Percentiles rank a stretch among this genome's conserved stretches.
phyloP scores from a whole-genome alignment of 2,329 filamentous ascomycete species.

The Hypoxylon sp. region DNA sequence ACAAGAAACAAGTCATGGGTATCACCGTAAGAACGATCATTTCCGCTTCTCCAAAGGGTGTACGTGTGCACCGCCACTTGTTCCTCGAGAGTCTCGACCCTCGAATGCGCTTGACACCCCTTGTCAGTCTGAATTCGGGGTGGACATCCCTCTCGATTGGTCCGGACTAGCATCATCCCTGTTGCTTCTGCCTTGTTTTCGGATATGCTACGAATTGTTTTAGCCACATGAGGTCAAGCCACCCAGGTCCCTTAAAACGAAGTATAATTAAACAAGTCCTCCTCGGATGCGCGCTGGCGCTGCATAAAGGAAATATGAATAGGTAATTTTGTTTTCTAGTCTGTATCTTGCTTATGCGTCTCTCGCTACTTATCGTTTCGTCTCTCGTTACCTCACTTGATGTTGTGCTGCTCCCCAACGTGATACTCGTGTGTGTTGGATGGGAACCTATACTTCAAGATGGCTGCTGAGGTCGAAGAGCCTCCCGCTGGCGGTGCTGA shows the following conservation, averaged over 20 bases:
- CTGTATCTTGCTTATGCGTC: conserved; percentile 26
- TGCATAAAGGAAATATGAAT: conserved; percentile 33
- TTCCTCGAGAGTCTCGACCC: conserved; percentile 31
- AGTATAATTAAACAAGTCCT: conserved; percentile 48
- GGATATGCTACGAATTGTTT: conserved; percentile 38
- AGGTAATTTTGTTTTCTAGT: conserved; percentile 33
- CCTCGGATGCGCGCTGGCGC: conserved; percentile 30
- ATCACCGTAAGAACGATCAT: conserved; percentile 43
- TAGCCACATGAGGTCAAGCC: conserved; percentile 56
- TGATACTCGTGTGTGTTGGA: conserved; percentile 30
- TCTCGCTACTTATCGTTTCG: conserved; percentile 33
- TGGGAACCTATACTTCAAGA: conserved; percentile 31
- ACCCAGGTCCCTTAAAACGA: conserved; percentile 50
- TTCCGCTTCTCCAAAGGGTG: conserved; percentile 40
- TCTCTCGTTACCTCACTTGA: conserved; percentile 34
- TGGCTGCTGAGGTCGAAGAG: conserved; percentile 51
- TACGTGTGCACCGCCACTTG: conserved; percentile 54
- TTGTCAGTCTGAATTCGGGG: conserved; percentile 39
- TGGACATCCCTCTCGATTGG: conserved; percentile 39
- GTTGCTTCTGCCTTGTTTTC: conserved; percentile 51
- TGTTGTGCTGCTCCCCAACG: conserved; percentile 35
- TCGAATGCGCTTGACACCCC: conserved; percentile 24
- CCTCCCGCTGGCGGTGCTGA: conserved; percentile 53
- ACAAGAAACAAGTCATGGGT: conserved; percentile 28
- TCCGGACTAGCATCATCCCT: conserved; percentile 34